Conservation (phyloP, 768 basidiomycete genomes). For the Lactarius psammicola region DNA sequence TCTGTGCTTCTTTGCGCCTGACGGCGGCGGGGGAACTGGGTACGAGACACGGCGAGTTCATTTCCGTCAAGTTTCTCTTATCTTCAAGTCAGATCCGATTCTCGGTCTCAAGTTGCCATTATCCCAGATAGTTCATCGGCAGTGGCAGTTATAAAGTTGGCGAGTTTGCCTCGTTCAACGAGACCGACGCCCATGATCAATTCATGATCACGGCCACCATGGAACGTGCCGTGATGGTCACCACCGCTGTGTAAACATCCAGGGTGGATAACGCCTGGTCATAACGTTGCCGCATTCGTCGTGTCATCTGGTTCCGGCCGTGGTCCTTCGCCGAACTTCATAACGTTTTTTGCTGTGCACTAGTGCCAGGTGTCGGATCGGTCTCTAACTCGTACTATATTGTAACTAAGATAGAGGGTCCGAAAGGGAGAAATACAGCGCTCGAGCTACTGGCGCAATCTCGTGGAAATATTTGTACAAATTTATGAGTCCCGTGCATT, state of each 20-base stretch:
- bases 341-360: neutral
- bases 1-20: conserved; percentile 16
- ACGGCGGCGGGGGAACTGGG: conserved; percentile 13
- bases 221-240: neutral
- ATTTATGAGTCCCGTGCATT: neutral
- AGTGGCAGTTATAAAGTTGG: neutral
- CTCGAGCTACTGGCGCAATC: neutral
- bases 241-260: neutral
- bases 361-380: neutral
- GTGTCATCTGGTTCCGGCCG: neutral
- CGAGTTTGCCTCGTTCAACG: neutral
- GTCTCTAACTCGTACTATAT: neutral
- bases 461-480: neutral
- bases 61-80: neutral
- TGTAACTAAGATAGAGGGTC: neutral
- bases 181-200: neutral
- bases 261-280: neutral
- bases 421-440: neutral
- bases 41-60: conserved; percentile 5
- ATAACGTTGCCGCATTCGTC: neutral
- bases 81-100: too few species aligned
- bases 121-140: neutral
- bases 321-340: neutral
- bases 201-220: too few species aligned
- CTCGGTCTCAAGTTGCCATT: neutral